A percentile compares a stretch with the other conserved stretches of the same genome.
Evolutionary conservation across 129 eudicot species (phyloP).

Genomic region (Centella asiatica): DNA sequence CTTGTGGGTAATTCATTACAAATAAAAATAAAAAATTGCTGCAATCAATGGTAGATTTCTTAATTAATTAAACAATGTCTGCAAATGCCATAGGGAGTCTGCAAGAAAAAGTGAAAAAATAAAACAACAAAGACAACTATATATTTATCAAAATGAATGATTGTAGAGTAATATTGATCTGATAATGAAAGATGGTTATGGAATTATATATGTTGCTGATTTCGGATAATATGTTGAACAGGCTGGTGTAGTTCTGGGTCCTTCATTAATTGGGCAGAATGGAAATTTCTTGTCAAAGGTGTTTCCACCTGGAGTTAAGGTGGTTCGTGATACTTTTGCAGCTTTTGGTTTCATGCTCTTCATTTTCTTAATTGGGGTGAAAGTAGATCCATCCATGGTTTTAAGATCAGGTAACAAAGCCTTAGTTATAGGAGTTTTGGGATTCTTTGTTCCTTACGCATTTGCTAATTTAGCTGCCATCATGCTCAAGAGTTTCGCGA

Average conservation of each 20-base stretch:
- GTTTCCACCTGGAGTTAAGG: slow-evolving; percentile 23
- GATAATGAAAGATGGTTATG: background rate
- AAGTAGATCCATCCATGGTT: slow-evolving; percentile 32
- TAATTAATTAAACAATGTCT: too few relatives aligned
- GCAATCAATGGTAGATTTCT: too few relatives aligned
- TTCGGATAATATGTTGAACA: slow-evolving; percentile 18
- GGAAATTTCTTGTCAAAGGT: slow-evolving; percentile 12
- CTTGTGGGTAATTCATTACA: background rate
- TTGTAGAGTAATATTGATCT: background rate
- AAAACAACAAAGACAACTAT: too few relatives aligned
- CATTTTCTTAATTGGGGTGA: slow-evolving; percentile 35
- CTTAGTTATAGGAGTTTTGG: slow-evolving; percentile 25
- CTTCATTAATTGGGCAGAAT: slow-evolving; percentile 35
- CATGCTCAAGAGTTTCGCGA: slow-evolving; percentile 17
- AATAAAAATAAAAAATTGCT: too few relatives aligned
- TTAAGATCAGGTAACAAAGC: slow-evolving; percentile 33
- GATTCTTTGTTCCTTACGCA: slow-evolving; percentile 28
- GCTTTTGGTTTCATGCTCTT: slow-evolving; percentile 34
- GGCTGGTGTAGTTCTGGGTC: slow-evolving; percentile 46
- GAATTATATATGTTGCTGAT: background rate
- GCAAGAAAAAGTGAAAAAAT: too few relatives aligned
- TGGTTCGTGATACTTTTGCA: slow-evolving; percentile 32
- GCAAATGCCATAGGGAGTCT: too few relatives aligned
- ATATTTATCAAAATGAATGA: too few relatives aligned
- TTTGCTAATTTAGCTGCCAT: slow-evolving; percentile 23